These are phyloP conservation scores for Gyrodon lividus DNA, from an alignment of 768 basidiomycete genomes.

Conservation along the genomic window DNA sequence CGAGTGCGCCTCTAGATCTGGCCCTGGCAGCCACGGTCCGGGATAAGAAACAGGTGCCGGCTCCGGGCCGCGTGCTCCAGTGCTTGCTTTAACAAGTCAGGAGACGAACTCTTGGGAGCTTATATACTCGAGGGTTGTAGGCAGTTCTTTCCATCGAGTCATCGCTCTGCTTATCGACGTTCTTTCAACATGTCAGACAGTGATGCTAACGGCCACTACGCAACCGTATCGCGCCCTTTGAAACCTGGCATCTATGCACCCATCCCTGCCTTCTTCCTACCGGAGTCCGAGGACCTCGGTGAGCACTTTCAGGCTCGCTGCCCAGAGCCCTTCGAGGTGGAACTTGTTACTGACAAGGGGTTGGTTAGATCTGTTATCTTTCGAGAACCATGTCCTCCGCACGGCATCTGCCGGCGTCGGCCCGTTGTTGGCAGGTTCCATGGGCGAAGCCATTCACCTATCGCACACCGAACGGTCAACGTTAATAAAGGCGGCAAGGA, in stretches of 20 bases:
- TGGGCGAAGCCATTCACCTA: conserved; percentile 83
- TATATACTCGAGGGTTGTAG: conserved; percentile 12
- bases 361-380: conserved; percentile 55
- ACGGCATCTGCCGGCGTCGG: conserved; percentile 66
- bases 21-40: too few species aligned
- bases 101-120: not conserved
- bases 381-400: conserved; percentile 64
- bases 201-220: conserved; percentile 20
- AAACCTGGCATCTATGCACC: conserved; percentile 81
- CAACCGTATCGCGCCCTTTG: conserved; percentile 49
- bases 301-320: conserved; percentile 29
- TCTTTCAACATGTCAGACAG: conserved; percentile 38
- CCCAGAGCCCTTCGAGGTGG: conserved; percentile 1
- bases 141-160: not conserved
- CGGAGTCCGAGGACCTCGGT: conserved; percentile 81
- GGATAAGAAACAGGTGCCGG: not conserved
- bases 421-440: conserved; percentile 75
- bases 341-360: conserved; percentile 5
- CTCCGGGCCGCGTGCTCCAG: not conserved
- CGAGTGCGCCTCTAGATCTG: too few species aligned
- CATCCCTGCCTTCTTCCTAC: conserved; percentile 81
- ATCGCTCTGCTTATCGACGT: not conserved
- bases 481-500: conserved; percentile 66
- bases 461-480: conserved; percentile 63
- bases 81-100: not conserved